These are phyloP conservation scores for Orbilia javanica DNA, from an alignment of 2,329 filamentous ascomycete species.

Conservation along the genomic window DNA sequence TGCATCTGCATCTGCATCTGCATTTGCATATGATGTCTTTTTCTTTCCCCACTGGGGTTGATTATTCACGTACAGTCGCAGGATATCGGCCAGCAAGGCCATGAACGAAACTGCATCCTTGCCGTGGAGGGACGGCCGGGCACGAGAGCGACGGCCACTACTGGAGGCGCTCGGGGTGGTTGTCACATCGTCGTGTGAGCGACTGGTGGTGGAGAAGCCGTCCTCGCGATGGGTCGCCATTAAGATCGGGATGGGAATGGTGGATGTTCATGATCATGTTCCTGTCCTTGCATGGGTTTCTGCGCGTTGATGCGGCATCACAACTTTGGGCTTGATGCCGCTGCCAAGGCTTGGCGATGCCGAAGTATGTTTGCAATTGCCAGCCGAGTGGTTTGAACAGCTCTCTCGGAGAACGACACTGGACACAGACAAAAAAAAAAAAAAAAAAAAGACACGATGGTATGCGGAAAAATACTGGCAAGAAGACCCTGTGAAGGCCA, in stretches of 20 bases:
- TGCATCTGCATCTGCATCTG: no score
- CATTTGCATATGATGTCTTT: not conserved
- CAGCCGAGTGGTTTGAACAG: not conserved
- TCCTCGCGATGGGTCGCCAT: constrained; percentile 16
- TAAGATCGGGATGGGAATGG: not conserved
- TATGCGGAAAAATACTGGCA: not conserved
- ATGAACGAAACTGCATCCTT: constrained; percentile 61
- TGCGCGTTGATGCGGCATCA: constrained; percentile 15
- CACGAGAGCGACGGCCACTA: not conserved
- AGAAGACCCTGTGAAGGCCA: constrained; percentile 9
- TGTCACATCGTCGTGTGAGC: constrained; percentile 15
- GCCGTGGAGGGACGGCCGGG: constrained; percentile 22
- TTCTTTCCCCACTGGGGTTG: not conserved
- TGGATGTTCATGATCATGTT: not conserved
- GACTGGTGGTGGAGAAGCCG: constrained; percentile 19
- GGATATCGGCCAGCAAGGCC: constrained; percentile 62
- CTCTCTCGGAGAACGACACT: not conserved
- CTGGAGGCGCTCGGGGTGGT: constrained; percentile 13
- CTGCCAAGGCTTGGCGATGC: constrained; percentile 12
- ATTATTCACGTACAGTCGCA: constrained; percentile 61
- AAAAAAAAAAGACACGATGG: not conserved
- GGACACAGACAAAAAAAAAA: not conserved
- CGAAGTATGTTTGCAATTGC: not conserved
- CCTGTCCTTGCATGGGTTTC: not conserved
- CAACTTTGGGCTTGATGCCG: not conserved